Percentiles rank a stretch among this genome's conserved stretches.
These are phyloP conservation scores for Clonostachys byssicola DNA, from an alignment of 2,329 filamentous ascomycete genomes.

Conservation along the genomic window DNA sequence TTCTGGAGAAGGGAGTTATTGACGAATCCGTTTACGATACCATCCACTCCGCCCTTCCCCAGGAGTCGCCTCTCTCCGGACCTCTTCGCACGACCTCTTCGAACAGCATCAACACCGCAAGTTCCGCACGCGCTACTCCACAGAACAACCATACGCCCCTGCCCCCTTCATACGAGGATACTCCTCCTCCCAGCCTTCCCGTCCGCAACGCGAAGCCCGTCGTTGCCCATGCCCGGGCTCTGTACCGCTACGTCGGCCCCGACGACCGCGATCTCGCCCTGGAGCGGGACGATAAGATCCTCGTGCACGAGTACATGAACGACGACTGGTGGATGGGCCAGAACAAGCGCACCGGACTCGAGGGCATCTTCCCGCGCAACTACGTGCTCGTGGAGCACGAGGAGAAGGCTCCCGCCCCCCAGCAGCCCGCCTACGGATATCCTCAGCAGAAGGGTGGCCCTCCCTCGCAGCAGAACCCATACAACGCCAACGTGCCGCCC, in stretches of 20 bases:
- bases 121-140: conserved; percentile 28
- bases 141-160: conserved; percentile 25
- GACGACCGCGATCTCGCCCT: conserved; percentile 81
- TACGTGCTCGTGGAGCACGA: conserved; percentile 78
- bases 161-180: conserved; percentile 48
- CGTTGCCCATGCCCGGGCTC: conserved; percentile 70
- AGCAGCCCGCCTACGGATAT: conserved; percentile 32
- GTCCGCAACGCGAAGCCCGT: conserved; percentile 45
- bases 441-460: conserved; percentile 31
- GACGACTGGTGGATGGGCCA: conserved; percentile 94
- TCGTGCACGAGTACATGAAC: conserved; percentile 90
- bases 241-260: conserved; percentile 77
- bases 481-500: conserved; percentile 67
- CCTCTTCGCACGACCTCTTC: conserved; percentile 29
- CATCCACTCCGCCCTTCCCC: conserved; percentile 71
- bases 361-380: conserved; percentile 92
- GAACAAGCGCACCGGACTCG: conserved; percentile 75
- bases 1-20: conserved; percentile 79
- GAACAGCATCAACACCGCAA: conserved; percentile 17
- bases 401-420: conserved; percentile 28
- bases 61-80: conserved; percentile 58
- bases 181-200: conserved; percentile 34
- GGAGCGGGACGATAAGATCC: conserved; percentile 74
- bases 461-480: conserved; percentile 52
- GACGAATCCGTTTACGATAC: conserved; percentile 69